Evolutionary conservation across 768 basidiomycete genomes (phyloP), one percentile per base, ranked within the genome.

Genomic region (Auricularia heimuer): DNA sequence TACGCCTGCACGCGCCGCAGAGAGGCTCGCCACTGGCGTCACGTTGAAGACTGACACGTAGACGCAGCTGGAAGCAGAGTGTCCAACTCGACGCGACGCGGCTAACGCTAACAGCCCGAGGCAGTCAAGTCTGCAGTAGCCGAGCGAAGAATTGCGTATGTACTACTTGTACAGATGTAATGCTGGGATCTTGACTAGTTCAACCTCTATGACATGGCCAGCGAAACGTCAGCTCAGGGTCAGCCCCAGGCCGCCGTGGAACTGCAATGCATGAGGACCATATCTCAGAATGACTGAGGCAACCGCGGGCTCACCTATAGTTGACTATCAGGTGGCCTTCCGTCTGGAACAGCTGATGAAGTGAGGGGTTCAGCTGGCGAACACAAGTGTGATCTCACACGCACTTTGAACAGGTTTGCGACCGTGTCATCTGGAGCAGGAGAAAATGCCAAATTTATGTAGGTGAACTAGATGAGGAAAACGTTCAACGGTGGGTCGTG

Each of bases 281-380:
- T 29, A 29, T 29, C 29, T 29, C 29, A 29, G 29, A 29, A 29
- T 29, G 29, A 35, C 33, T n/a, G 2, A 21, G 8, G 6, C 33
- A 21, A 35, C 10, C 33, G 29, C 4, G 36, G 18, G 68, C 80
- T 68, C 61, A 86, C 92, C 90, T 92, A 72, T 94, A 95, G 74
- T 95, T 94, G 44, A 95, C 92, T 72, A 94, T 93, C 68, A 95
- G 80, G 74, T 92, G 90, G 0, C 88, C 89, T 69, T 94, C 92
- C 0, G 93, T 94, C 2, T 87, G 84, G 73, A 93, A 94, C 44
- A 89, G 92, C 90, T 92, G 71, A 4, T 65, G 39, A 54, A 45
- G 21, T 4, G 60, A 54, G 44, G 24, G 24, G 29, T 44, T 18
- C 62, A 54, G 63, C 45, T 51, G 37, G 56, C 21, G 51, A 61